A percentile compares a stretch with the other conserved stretches of the same genome.
These are phyloP conservation scores for Metarhizium guizhouense DNA, from an alignment of 2,329 filamentous ascomycete species.

Conservation along the genomic window DNA sequence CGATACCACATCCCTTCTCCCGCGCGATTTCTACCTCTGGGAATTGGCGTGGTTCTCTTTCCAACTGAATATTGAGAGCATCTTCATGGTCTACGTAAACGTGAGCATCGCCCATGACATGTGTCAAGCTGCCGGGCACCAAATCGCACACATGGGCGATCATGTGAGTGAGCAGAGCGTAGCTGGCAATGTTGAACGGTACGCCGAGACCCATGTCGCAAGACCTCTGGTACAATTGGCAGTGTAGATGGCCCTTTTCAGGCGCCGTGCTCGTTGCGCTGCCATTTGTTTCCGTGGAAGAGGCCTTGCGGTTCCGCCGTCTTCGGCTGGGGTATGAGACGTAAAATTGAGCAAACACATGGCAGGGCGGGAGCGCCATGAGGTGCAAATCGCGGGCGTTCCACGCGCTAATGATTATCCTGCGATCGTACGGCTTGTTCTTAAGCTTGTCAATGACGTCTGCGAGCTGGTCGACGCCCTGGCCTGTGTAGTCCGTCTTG, in stretches of 20 bases:
- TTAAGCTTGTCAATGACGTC: constrained; percentile 83
- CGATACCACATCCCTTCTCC: constrained; percentile 64
- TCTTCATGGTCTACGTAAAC: constrained; percentile 91
- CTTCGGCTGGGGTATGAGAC: constrained; percentile 57
- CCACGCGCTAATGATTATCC: constrained; percentile 90
- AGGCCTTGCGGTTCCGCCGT: constrained; percentile 4
- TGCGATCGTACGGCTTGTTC: constrained; percentile 75
- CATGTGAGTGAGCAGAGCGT: constrained; percentile 92
- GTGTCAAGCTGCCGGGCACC: constrained; percentile 77
- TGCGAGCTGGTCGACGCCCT: constrained; percentile 88
- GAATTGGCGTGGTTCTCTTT: constrained; percentile 71
- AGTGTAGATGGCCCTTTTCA: constrained; percentile 65
- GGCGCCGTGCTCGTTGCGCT: constrained; percentile 13
- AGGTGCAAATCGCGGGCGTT: constrained; percentile 77
- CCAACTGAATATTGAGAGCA: constrained; percentile 71
- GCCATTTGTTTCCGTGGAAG: constrained; percentile 1
- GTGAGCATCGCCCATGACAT: constrained; percentile 98
- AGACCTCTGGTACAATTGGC: constrained; percentile 83
- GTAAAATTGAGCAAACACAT: constrained; percentile 98
- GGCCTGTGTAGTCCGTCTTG: constrained; percentile 70
- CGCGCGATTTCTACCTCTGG: constrained; percentile 66
- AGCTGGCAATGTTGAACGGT: constrained; percentile 95
- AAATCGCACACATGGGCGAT: constrained; percentile 79
- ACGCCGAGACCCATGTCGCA: constrained; percentile 97
- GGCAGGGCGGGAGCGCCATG: constrained; percentile 91